A percentile compares a stretch with the other conserved stretches of the same genome.
Conservation (phyloP, 2,329 filamentous ascomycete genomes). For the Geoglossum cookeanum region DNA sequence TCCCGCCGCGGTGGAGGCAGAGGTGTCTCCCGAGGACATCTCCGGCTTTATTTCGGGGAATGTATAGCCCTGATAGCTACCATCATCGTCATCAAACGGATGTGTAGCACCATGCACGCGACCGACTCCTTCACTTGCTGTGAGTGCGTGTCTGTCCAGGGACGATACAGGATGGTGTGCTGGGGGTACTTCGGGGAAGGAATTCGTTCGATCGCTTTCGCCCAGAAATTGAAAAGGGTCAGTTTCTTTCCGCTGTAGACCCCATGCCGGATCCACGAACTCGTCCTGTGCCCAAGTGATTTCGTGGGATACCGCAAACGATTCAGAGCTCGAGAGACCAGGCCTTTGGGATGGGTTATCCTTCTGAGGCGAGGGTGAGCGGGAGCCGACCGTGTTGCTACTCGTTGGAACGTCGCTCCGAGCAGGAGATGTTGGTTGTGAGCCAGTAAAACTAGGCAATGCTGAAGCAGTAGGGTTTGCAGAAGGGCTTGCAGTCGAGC, state of each 20-base stretch:
- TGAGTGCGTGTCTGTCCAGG: not conserved
- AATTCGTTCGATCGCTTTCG: conserved; percentile 38
- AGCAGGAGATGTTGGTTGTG: not conserved
- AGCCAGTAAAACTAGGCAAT: not conserved
- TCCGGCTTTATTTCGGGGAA: not conserved
- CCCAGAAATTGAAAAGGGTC: conserved; percentile 43
- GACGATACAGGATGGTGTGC: not conserved
- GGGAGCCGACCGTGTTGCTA: not conserved
- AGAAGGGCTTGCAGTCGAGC: not conserved
- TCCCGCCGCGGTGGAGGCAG: not conserved
- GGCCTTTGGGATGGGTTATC: conserved; percentile 13
- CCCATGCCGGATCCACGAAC: not conserved
- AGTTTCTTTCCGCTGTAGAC: conserved; percentile 19
- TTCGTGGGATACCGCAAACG: conserved; percentile 44
- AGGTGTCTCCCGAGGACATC: not conserved
- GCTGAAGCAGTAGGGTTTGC: not conserved
- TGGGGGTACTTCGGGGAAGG: conserved; percentile 39
- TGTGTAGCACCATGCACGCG: no score
- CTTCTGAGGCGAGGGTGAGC: not conserved
- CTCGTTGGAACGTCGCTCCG: no score
- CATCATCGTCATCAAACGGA: not conserved
- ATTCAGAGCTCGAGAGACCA: conserved; percentile 41
- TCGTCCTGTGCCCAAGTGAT: conserved; percentile 33
- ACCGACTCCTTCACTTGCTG: not conserved
- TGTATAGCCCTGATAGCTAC: not conserved